Evolutionary conservation across 495 filamentous ascomycete species (phyloP).

Genomic region (Podospora australis): DNA sequence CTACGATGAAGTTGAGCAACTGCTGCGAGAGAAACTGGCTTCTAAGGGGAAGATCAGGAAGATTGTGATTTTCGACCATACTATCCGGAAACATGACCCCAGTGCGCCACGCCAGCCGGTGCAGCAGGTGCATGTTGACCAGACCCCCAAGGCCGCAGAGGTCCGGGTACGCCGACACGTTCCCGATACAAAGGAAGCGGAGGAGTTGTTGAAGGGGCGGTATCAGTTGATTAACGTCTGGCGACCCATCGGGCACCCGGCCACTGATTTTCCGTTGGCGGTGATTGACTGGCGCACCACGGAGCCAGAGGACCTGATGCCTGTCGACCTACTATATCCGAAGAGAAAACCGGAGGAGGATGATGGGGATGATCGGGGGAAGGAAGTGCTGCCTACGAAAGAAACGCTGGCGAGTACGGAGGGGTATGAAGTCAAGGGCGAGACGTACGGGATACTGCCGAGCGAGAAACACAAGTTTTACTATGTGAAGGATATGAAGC

Average conservation of each 20-base stretch:
- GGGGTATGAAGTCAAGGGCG: conserved; percentile 47
- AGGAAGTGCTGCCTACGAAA: conserved; percentile 27
- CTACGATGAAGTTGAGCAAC: conserved; percentile 71
- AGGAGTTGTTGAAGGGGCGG: conserved; percentile 51
- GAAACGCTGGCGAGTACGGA: conserved; percentile 20
- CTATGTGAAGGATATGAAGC: conserved; percentile 75
- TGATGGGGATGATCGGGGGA: conserved; percentile 34
- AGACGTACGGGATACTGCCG: conserved; percentile 62
- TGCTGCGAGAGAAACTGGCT: conserved; percentile 53
- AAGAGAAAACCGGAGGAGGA: conserved; percentile 37
- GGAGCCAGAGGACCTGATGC: conserved; percentile 56
- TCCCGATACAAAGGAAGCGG: conserved; percentile 40
- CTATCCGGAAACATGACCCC: conserved; percentile 57
- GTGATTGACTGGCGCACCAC: conserved; percentile 61
- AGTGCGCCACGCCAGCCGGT: conserved; percentile 59
- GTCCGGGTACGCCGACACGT: conserved; percentile 62
- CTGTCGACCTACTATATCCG: conserved; percentile 68
- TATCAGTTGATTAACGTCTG: conserved; percentile 84
- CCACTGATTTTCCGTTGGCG: conserved; percentile 61
- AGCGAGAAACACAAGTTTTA: conserved; percentile 59
- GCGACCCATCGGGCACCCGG: conserved; percentile 62
- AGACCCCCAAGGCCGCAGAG: conserved; percentile 58
- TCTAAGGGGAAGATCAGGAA: conserved; percentile 45
- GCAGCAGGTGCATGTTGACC: conserved; percentile 72
- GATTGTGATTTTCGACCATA: conserved; percentile 81